These are phyloP conservation scores for Stenogyne calaminthoides DNA, from an alignment of 305 asterid genomes.

Conservation along the genomic window DNA sequence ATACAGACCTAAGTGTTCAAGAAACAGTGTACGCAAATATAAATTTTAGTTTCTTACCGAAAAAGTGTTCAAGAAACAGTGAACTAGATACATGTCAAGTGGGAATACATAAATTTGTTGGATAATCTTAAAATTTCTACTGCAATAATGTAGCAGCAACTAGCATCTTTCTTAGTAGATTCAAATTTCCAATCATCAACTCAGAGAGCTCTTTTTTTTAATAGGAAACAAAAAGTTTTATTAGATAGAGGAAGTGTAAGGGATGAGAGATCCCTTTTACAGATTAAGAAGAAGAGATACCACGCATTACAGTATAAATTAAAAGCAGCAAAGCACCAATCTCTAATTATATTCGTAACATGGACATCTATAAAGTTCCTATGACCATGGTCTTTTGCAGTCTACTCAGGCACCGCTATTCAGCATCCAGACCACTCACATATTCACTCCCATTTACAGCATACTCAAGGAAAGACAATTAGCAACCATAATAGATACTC, in stretches of 20 bases:
- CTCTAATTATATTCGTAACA: too few relatives aligned
- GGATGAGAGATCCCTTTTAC: too few relatives aligned
- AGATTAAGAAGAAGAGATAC: too few relatives aligned
- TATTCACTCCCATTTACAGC: too few relatives aligned
- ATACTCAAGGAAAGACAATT: background rate
- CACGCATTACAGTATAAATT: too few relatives aligned
- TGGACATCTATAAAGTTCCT: too few relatives aligned
- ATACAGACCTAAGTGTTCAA: constrained; percentile 18
- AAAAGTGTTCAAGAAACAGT: constrained; percentile 9
- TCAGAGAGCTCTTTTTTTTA: background rate
- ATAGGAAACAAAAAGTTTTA: background rate
- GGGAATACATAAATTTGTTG: constrained; percentile 1
- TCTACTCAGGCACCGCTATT: too few relatives aligned
- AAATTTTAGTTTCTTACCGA: background rate
- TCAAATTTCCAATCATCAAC: constrained; percentile 11
- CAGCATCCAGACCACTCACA: too few relatives aligned
- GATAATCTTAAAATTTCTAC: constrained; percentile 1
- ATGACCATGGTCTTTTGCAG: too few relatives aligned
- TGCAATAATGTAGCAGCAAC: background rate
- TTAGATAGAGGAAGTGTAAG: too few relatives aligned
- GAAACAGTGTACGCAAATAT: background rate
- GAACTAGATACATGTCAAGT: constrained; percentile 3
- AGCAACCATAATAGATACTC: background rate
- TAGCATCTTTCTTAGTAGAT: background rate
- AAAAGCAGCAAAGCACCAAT: too few relatives aligned